Conservation (phyloP, 495 filamentous ascomycete genomes). For the Penicillium alfredii region DNA sequence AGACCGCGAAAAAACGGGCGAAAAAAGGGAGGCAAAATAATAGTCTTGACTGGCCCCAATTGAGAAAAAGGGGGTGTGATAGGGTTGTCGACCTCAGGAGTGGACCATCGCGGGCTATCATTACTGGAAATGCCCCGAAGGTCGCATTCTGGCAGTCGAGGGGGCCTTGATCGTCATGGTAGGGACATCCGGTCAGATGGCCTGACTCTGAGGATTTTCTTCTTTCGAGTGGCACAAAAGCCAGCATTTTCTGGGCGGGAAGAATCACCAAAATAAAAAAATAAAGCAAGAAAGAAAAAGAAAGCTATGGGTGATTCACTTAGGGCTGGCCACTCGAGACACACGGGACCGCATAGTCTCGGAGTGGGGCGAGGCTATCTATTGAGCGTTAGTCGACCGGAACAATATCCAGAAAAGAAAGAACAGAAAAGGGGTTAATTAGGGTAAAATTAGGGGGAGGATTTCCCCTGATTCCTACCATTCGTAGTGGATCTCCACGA, state of each 20-base stretch:
- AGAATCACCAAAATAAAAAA: conserved; percentile 3
- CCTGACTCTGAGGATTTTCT: not conserved
- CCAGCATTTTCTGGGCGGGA: no score
- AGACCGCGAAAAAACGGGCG: no score
- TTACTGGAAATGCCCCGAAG: conserved; percentile 24
- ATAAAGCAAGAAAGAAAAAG: no score
- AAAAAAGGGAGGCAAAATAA: no score
- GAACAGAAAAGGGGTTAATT: conserved; percentile 19
- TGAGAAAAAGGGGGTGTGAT: conserved; percentile 16
- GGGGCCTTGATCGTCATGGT: no score
- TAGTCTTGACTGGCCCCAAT: no score
- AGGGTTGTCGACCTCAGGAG: conserved; percentile 7
- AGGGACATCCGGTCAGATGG: conserved; percentile 7
- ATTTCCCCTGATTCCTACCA: no score
- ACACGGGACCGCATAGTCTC: conserved; percentile 4
- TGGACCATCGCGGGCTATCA: conserved; percentile 23
- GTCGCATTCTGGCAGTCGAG: conserved; percentile 14
- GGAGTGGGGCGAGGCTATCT: conserved; percentile 1
- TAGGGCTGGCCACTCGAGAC: not conserved
- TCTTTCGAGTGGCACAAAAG: no score
- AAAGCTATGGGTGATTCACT: no score
- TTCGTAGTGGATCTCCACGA: no score
- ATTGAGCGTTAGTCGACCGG: conserved; percentile 1
- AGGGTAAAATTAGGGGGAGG: conserved; percentile 13
- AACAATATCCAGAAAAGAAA: conserved; percentile 1